These are phyloP conservation scores for Corymbia calophylla DNA, from an alignment of 441 rosid species.

Conservation along the genomic window DNA sequence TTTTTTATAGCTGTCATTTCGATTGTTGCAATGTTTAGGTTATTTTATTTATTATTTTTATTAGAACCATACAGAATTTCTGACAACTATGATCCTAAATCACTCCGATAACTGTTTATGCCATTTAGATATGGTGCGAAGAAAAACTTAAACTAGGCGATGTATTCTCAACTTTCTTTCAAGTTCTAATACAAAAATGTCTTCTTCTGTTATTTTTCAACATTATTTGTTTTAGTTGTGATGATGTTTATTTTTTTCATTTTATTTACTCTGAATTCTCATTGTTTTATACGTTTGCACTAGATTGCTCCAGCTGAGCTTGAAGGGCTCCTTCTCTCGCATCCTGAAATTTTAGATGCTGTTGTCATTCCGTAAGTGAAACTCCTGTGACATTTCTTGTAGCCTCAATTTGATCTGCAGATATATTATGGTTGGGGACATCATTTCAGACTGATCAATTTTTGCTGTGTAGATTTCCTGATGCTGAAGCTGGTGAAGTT, in stretches of 20 bases:
- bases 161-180: not conserved
- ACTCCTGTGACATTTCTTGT: not conserved
- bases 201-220: not conserved
- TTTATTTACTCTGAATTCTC: not conserved
- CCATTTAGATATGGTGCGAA: not conserved
- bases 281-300: not conserved
- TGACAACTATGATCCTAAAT: not conserved
- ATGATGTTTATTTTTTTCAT: not conserved
- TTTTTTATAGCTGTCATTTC: not conserved
- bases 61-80: not conserved
- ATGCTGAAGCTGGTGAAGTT: constrained; percentile 92
- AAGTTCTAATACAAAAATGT: not conserved
- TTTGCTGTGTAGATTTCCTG: constrained; percentile 54
- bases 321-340: constrained; percentile 91
- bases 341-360: constrained; percentile 72
- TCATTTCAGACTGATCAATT: not conserved
- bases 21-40: not conserved
- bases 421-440: not conserved
- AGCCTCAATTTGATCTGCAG: not conserved
- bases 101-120: not conserved
- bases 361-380: constrained; percentile 82
- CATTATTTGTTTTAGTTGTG: not conserved
- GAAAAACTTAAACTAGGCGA: not conserved
- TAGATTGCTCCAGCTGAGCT: constrained; percentile 98
- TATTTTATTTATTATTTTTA: not conserved